A percentile compares a stretch with the other conserved stretches of the same genome.
phyloP scores from a whole-genome alignment of 257 asterid species.

The Lavandula angustifolia region DNA sequence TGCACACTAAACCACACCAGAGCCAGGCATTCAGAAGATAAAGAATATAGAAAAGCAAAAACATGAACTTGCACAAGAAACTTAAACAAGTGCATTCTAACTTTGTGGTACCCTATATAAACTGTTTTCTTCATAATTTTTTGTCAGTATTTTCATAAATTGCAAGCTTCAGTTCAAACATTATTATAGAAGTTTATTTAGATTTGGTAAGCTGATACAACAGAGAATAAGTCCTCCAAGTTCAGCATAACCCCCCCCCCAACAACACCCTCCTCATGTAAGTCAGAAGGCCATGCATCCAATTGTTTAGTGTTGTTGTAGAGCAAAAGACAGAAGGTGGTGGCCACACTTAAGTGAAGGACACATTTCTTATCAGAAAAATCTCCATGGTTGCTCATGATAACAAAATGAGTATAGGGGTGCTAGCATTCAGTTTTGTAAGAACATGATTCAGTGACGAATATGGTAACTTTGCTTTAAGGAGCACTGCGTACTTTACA shows the following conservation, averaged over 20 bases:
- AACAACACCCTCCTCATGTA: no score
- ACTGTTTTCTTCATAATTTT: not conserved
- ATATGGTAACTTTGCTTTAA: not conserved
- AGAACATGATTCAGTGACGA: no score
- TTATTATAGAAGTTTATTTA: no score
- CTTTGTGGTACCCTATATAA: not conserved
- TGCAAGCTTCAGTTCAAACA: no score
- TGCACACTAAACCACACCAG: constrained; percentile 8
- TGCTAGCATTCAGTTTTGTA: constrained; percentile 10
- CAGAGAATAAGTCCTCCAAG: not conserved
- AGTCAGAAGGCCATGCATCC: not conserved
- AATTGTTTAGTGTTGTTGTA: not conserved
- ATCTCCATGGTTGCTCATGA: constrained; percentile 5
- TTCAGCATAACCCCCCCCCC: not conserved
- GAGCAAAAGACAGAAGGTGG: not conserved
- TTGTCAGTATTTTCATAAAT: not conserved
- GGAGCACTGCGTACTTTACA: not conserved
- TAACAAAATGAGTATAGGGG: constrained; percentile 1
- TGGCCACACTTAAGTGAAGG: not conserved
- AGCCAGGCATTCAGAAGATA: constrained; percentile 15
- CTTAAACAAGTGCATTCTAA: not conserved
- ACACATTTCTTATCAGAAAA: not conserved
- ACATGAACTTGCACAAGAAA: not conserved
- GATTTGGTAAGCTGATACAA: no score
- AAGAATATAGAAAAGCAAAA: constrained; percentile 11